Percentiles rank a stretch among this genome's conserved stretches.
These are phyloP conservation scores for Thermochaetoides thermophila DNA, from an alignment of 495 filamentous ascomycete genomes.

Conservation along the genomic window DNA sequence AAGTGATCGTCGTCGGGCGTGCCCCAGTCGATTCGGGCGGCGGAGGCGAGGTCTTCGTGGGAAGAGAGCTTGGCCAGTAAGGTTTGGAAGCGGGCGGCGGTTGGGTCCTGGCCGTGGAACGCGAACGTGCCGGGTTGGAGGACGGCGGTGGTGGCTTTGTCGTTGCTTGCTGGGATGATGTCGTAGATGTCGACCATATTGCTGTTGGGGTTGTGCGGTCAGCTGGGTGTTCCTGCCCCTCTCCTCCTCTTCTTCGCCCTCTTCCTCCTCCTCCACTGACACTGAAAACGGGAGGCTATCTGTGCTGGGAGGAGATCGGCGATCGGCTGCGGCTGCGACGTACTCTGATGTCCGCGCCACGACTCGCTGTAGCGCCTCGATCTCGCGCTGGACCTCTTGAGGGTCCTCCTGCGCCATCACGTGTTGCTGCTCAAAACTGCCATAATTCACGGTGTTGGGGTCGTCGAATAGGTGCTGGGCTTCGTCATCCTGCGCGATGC, in stretches of 20 bases:
- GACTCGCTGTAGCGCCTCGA: constrained; percentile 39
- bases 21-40: constrained; percentile 31
- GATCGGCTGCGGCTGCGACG: constrained; percentile 8
- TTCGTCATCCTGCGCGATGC: constrained; percentile 41
- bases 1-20: constrained; percentile 30
- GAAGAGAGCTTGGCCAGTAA: constrained; percentile 36
- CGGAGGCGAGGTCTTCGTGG: constrained; percentile 23
- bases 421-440: constrained; percentile 38
- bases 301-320: constrained; percentile 1
- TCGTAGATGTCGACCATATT: constrained; percentile 47
- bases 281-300: constrained; percentile 2
- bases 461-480: constrained; percentile 40
- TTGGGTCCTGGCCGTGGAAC: constrained; percentile 30
- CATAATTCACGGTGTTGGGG: constrained; percentile 35
- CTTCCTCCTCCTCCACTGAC: constrained; percentile 3
- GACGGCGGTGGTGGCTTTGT: constrained; percentile 15
- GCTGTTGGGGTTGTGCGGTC: constrained; percentile 16
- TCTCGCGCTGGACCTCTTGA: constrained; percentile 42
- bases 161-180: constrained; percentile 37
- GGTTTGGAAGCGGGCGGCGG: constrained; percentile 34
- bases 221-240: too few species aligned
- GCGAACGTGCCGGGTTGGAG: constrained; percentile 16
- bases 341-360: constrained; percentile 43
- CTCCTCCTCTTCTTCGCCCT: too few species aligned
- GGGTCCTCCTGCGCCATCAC: constrained; percentile 37